These are phyloP conservation scores for Ehretia macrophylla DNA, from an alignment of 257 asterid genomes.

Conservation along the genomic window DNA sequence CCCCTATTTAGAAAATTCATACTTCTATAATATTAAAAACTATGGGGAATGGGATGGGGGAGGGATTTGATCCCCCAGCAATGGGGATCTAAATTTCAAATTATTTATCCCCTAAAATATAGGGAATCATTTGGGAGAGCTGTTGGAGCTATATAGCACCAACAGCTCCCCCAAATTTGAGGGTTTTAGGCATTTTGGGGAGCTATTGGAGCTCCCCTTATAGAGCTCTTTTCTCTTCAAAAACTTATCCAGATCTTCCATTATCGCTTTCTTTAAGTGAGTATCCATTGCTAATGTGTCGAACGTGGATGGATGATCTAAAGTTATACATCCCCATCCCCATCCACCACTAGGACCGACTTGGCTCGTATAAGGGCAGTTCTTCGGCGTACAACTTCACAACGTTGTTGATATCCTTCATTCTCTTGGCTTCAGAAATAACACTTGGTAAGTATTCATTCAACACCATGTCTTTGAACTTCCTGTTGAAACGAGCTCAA, in stretches of 20 bases:
- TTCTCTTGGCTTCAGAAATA: background rate
- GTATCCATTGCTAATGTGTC: slow-evolving; percentile 56
- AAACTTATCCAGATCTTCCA: slow-evolving; percentile 50
- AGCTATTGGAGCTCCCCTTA: no score
- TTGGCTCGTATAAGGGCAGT: background rate
- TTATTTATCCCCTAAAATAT: no score
- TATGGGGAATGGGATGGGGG: no score
- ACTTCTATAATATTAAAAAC: no score
- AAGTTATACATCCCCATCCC: slow-evolving; percentile 38
- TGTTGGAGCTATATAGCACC: no score
- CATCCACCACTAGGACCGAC: background rate
- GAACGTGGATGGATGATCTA: slow-evolving; percentile 60
- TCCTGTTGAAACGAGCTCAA: slow-evolving; percentile 5
- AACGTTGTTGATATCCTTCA: background rate
- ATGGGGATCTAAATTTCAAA: no score
- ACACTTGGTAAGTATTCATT: slow-evolving; percentile 4
- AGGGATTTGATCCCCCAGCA: no score
- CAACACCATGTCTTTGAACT: background rate
- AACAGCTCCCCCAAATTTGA: no score
- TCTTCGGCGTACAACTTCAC: background rate
- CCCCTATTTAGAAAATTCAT: no score
- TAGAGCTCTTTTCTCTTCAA: slow-evolving; percentile 50
- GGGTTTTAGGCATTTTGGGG: no score
- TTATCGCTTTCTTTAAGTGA: slow-evolving; percentile 22
- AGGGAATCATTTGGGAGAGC: no score